Conservation (phyloP, 441 rosid genomes). For the Manihot esculenta region DNA sequence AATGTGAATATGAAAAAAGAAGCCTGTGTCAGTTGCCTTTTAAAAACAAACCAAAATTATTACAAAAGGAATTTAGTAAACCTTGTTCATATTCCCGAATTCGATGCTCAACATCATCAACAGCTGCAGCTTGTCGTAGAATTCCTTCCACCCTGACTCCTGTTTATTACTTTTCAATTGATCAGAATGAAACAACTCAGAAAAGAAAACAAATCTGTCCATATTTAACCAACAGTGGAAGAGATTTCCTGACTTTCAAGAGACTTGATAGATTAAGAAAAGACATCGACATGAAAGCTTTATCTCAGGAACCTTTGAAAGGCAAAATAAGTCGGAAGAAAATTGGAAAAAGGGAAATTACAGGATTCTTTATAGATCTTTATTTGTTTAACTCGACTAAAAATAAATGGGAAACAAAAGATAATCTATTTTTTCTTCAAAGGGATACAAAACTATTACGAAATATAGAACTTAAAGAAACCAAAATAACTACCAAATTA, state of each 20-base stretch:
- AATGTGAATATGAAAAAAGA: conserved; percentile 8
- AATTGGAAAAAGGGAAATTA: not conserved
- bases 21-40: conserved; percentile 12
- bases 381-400: not conserved
- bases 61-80: conserved; percentile 21
- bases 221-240: conserved; percentile 1
- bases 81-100: conserved; percentile 95
- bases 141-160: conserved; percentile 93
- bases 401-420: not conserved
- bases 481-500: not conserved
- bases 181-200: conserved; percentile 25
- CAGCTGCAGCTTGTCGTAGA: conserved; percentile 98
- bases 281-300: not conserved
- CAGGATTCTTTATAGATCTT: not conserved
- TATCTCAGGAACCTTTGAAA: not conserved
- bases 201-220: not conserved
- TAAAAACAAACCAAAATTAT: not conserved
- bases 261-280: not conserved
- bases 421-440: not conserved
- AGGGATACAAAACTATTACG: not conserved
- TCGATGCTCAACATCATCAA: conserved; percentile 90
- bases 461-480: not conserved
- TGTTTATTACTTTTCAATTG: conserved; percentile 36
- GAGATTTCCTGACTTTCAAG: not conserved
- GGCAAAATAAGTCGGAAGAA: not conserved